Conservation (phyloP, 2,329 filamentous ascomycete species). For the Davidsoniella virescens region DNA sequence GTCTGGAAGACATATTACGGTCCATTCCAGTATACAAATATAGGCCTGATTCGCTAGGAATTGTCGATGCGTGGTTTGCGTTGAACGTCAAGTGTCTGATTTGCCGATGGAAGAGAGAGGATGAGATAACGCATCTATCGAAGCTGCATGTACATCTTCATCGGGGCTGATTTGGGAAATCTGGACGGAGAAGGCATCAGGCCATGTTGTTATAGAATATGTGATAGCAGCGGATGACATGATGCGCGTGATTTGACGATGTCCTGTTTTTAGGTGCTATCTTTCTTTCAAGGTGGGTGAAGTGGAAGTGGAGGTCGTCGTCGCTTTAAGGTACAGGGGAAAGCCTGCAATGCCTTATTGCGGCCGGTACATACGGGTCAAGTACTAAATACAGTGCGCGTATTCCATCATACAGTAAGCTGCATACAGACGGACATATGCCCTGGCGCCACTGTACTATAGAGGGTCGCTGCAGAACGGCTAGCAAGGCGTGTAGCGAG, state of each 20-base stretch:
- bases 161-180: too few species aligned
- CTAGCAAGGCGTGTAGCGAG: too few species aligned
- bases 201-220: neutral
- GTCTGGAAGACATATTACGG: too few species aligned
- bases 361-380: neutral
- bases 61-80: too few species aligned
- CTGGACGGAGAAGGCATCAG: neutral
- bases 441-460: too few species aligned
- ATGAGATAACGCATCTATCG: too few species aligned
- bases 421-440: neutral
- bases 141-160: too few species aligned
- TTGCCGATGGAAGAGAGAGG: neutral
- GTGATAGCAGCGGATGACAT: neutral
- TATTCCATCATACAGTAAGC: neutral
- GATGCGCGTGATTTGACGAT: neutral
- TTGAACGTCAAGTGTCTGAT: too few species aligned
- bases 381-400: neutral
- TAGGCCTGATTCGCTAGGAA: too few species aligned
- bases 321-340: slow-evolving; percentile 10
- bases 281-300: too few species aligned
- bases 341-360: slow-evolving; percentile 2
- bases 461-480: too few species aligned
- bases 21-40: too few species aligned
- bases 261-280: neutral
- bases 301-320: slow-evolving; percentile 12